These are phyloP conservation scores for Ophiostoma perfectum DNA, from an alignment of 2,329 filamentous ascomycete species.

Conservation along the genomic window DNA sequence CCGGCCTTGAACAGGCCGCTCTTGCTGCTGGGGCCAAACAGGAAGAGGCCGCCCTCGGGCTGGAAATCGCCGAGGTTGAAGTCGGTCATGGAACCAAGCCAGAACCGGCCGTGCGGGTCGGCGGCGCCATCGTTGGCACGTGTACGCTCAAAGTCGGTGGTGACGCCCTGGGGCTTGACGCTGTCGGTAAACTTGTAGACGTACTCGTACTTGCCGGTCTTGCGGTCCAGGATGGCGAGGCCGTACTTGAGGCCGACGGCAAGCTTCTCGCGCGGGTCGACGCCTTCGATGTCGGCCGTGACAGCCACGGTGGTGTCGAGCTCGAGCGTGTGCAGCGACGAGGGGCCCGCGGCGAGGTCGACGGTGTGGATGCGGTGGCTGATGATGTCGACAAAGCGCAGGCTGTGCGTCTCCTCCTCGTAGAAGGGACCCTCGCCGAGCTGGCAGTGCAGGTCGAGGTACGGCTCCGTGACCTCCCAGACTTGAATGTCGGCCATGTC, in stretches of 20 bases:
- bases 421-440: constrained; percentile 73
- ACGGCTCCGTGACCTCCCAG: constrained; percentile 50
- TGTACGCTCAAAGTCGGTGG: constrained; percentile 46
- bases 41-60: constrained; percentile 43
- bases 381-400: constrained; percentile 81
- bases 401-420: constrained; percentile 56
- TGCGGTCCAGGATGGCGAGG: constrained; percentile 68
- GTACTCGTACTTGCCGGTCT: constrained; percentile 50
- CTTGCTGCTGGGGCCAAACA: neutral
- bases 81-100: constrained; percentile 83
- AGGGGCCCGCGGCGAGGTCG: constrained; percentile 57
- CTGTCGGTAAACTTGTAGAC: constrained; percentile 44
- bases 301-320: constrained; percentile 55
- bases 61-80: constrained; percentile 53
- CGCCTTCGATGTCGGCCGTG: constrained; percentile 72
- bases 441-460: constrained; percentile 58
- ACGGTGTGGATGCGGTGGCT: constrained; percentile 68
- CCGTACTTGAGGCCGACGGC: constrained; percentile 76
- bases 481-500: constrained; percentile 33
- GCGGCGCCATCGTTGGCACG: constrained; percentile 77
- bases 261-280: constrained; percentile 58
- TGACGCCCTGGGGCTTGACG: constrained; percentile 21
- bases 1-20: constrained; percentile 33
- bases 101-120: constrained; percentile 75
- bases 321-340: constrained; percentile 57